Evolutionary conservation across 441 rosid genomes (phyloP), one percentile per base, ranked within the genome.

Genomic region (Viola pubescens): DNA sequence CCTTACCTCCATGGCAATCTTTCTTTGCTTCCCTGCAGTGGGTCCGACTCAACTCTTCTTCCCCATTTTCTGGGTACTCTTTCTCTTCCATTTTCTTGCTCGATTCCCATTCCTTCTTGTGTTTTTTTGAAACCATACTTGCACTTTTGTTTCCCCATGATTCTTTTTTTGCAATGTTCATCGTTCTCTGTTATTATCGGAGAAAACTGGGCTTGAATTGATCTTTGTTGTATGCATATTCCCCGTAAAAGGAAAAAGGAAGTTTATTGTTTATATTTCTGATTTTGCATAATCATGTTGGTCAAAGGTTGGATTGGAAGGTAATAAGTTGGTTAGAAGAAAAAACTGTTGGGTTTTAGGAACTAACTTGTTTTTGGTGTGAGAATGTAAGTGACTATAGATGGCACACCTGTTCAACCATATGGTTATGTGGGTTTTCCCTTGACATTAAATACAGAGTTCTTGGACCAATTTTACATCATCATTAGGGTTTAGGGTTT

Each of bases 1-100:
- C 75, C 86, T 45, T 51, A 74, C 8, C 64, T 82, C 58, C 91
- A 82, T 43, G 56, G 61, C 41, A 68, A 72, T 48, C 76, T 79
- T 26, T 82, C 88, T 34, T 68, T 82, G 68, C 58, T 70, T 54
- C 86, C 91, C 34, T 85, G 91, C 54, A 59, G 73, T 34, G 82
- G 79, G 0, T 66, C 83, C 53, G 76, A 77, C 54, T 49, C 70
- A 2, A 54, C 71, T 56, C 85, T 85, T 58, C 76, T 82, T 60
- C 88, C 86, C 39, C 73, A 76, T 69, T 75, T 72, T 67, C 79
- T 82, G 4, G 85, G 87, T 79, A 77, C 48, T 10, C 56, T 61
- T 44, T 48, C 39, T 58, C 5, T 46, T 16, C 61, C n/a, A 34
- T 53, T 9, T 48, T 12, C 12, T 2, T 48, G 12, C 42, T 8